Evolutionary conservation across 169 alveolate species (phyloP), one percentile per base, ranked within the genome.

Genomic region (Plasmodium knowlesi): DNA sequence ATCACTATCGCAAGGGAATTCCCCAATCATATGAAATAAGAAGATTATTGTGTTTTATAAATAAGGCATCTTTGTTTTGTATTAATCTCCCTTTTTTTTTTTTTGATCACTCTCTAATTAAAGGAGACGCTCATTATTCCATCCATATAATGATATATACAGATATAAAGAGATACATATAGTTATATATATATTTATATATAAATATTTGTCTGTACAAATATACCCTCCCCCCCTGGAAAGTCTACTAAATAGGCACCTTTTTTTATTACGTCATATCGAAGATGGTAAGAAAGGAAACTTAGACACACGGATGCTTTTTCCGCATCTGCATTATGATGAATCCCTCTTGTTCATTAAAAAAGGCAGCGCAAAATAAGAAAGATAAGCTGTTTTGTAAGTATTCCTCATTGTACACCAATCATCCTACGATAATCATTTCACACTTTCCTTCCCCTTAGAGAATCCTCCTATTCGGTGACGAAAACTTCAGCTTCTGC

Each of bases 401-500:
- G 1, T 2, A 9, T 50, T 50, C 61, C 61, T 4, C 61, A 12
- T 50, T 50, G 61, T 3, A 6, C 8, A 16, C 16, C 57, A 2
- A 0, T 10, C n/a, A 43, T 43, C 0, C 2, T 10, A 4, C 54
- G 1, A 16, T 0, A 0, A 10, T 43, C 54, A 43, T 41, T 32
- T 32, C 3, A 3, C 3, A 32, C 46, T 41, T 41, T 9, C 78
- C 30, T 9, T 30, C 25, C 25, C n/a, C 34, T 0, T 57, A 89
- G 94, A 89, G 90, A 81, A 89, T 89, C 39, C 39, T 89, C 61
- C 57, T 89, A 14, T 89, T 89, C 50, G 94, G 94, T 14, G 94
- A 89, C 53, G 94, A 89, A 28, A 89, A 89, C 79, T 89, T 89
- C 83, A 89, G 94, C 80, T 89, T 89, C 53, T 80, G 91, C 46